Base-by-base conservation (phyloP, 768 basidiomycete species). In the Lentinula aciculospora region DNA sequence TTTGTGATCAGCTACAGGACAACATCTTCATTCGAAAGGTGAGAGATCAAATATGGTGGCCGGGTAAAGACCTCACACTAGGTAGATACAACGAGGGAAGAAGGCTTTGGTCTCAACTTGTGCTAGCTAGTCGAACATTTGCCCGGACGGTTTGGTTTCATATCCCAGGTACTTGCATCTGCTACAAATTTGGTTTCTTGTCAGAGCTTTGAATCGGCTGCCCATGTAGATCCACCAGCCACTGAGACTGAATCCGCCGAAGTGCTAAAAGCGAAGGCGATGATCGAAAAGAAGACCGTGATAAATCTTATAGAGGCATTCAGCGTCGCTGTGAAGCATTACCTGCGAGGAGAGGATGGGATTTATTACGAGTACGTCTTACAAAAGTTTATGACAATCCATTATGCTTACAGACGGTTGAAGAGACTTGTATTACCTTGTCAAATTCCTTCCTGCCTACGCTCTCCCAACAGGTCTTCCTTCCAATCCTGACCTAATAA, bases 1-100 rank as follows among this genome's bases (percentile, higher is more conserved):
- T 89, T 89, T 61, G 80, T 89, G 34, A 82, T 89, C 53, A 85
- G 85, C 0, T 87, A 86, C 67, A 68, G 86, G 58, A 88, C 86
- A 9, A 88, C 84, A 10, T 83, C 86, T 3, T 85, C 84, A 37
- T 88, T 86, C 62, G 86, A 88, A 66, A 73, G 46, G 46, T 47
- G 10, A 31, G 46, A 29, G 15, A 17, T 15, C 2, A 17, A 47
- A 17, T 5, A 47, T 17, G 46, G 15, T 28, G 28, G 46, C 15
- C 13, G 13, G n/a, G 3, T 29, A 47, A 15, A 28, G 12, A 9
- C 25, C 29, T 8, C 21, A 4, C 12, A 8, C 7, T 28, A 6
- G 12, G 7, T 28, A 47, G 85, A n/a, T 89, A 89, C 68, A 88
- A 89, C 57, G 87, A 89, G 63, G 88, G 88, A 23, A 71, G 88